phyloP scores from a whole-genome alignment of 331 rosid genomes.

The Arachis monticola region DNA sequence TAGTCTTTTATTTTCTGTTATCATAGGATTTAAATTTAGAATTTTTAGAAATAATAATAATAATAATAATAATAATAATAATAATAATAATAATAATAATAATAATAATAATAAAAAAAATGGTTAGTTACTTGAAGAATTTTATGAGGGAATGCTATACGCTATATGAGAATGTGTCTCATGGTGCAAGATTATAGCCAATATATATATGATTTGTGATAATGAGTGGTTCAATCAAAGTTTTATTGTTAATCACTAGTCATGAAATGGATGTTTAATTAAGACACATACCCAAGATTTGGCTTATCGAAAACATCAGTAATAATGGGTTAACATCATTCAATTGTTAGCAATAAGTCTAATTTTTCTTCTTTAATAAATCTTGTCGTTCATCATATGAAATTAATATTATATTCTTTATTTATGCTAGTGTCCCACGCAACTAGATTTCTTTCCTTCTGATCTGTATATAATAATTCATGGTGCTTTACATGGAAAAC shows the following conservation, averaged over 20 bases:
- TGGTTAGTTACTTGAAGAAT: constrained; percentile 18
- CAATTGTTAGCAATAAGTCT: constrained; percentile 12
- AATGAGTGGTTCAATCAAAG: constrained; percentile 33
- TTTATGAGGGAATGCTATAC: constrained; percentile 13
- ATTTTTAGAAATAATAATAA: no score
- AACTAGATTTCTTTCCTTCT: not conserved
- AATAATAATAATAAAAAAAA: no score
- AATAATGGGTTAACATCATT: constrained; percentile 42
- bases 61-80: no score
- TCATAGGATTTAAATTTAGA: no score
- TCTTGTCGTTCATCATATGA: constrained; percentile 12
- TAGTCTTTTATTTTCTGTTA: no score
- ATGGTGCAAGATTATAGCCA: constrained; percentile 9
- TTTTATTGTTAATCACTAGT: constrained; percentile 24
- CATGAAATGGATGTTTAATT: constrained; percentile 37
- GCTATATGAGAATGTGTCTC: constrained; percentile 26
- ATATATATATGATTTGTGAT: constrained; percentile 9
- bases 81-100: no score
- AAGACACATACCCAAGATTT: constrained; percentile 38
- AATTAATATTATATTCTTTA: not conserved
- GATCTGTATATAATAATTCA: not conserved
- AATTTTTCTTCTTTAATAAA: not conserved
- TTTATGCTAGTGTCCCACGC: constrained; percentile 20
- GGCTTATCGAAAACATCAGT: constrained; percentile 32
- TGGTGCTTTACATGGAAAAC: not conserved